Percentiles rank a stretch among this genome's conserved stretches.
These are phyloP conservation scores for Termitomyces sp. DNA, from an alignment of 768 basidiomycete species.

Conservation along the genomic window DNA sequence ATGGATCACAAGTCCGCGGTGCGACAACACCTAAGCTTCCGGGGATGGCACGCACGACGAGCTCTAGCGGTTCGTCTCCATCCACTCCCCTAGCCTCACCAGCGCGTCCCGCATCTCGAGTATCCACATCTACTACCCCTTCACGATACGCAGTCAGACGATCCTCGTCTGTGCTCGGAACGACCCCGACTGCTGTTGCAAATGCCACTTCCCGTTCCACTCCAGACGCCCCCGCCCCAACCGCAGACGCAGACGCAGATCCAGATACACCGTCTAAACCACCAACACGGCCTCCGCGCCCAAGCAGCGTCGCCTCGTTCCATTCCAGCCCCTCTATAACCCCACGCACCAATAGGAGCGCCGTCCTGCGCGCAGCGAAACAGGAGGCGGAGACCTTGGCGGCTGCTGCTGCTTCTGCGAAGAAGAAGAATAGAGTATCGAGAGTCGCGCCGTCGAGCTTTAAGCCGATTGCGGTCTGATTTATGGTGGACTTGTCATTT, in stretches of 20 bases:
- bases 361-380: conserved; percentile 65
- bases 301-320: conserved; percentile 39
- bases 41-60: conserved; percentile 33
- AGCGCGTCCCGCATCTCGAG: conserved; percentile 17
- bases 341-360: conserved; percentile 72
- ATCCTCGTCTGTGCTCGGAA: conserved; percentile 17
- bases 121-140: conserved; percentile 23
- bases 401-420: conserved; percentile 17
- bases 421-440: conserved; percentile 24
- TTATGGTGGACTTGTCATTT: no score
- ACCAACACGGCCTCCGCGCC: conserved; percentile 34
- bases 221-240: neutral
- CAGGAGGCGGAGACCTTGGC: conserved; percentile 45
- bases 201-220: no score
- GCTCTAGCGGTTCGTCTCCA: conserved; percentile 12
- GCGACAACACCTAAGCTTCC: conserved; percentile 37
- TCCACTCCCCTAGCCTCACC: neutral
- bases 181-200: no score
- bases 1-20: conserved; percentile 38
- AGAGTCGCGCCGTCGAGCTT: conserved; percentile 35
- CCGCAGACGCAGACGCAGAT: neutral
- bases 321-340: conserved; percentile 49
- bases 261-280: conserved; percentile 5
- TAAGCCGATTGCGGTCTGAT: conserved; percentile 25
- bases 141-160: conserved; percentile 11